Evolutionary conservation across 192 early-diverging fungal species (phyloP).

Genomic region (Entrophospora sp.): DNA sequence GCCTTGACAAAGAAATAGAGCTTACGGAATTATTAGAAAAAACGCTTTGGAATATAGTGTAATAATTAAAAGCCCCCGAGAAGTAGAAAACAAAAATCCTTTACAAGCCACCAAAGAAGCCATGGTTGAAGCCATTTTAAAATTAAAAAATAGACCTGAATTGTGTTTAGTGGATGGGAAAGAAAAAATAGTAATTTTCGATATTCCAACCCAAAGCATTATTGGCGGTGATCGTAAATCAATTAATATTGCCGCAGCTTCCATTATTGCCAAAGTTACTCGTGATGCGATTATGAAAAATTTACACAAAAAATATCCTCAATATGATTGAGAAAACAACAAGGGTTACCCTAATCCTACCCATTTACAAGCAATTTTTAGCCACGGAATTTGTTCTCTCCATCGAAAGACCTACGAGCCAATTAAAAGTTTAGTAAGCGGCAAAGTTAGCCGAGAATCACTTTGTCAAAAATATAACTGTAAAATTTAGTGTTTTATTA

Average conservation of each 20-base stretch:
- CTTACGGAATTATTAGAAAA: background rate
- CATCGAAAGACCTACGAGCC: background rate
- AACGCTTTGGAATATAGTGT: background rate
- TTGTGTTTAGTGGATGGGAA: slow-evolving; percentile 8
- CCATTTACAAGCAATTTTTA: background rate
- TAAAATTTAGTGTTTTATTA: too few species aligned
- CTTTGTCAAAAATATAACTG: slow-evolving; percentile 1
- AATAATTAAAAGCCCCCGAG: background rate
- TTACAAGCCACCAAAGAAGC: slow-evolving; percentile 3
- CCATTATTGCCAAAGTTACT: slow-evolving; percentile 7
- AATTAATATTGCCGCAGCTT: background rate
- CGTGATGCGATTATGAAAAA: slow-evolving; percentile 4
- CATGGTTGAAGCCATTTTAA: background rate
- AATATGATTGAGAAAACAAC: background rate
- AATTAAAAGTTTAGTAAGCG: background rate
- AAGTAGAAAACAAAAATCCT: slow-evolving; percentile 1
- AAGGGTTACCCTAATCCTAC: background rate
- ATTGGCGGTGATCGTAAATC: background rate
- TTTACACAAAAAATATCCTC: slow-evolving; percentile 5
- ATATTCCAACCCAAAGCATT: background rate
- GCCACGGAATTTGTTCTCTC: background rate
- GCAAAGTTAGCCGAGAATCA: background rate
- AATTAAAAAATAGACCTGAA: slow-evolving; percentile 3
- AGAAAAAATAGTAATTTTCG: background rate
- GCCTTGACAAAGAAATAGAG: slow-evolving; percentile 3